Conservation (phyloP, 139 green algal species). For the Spirogloea muscicola region DNA sequence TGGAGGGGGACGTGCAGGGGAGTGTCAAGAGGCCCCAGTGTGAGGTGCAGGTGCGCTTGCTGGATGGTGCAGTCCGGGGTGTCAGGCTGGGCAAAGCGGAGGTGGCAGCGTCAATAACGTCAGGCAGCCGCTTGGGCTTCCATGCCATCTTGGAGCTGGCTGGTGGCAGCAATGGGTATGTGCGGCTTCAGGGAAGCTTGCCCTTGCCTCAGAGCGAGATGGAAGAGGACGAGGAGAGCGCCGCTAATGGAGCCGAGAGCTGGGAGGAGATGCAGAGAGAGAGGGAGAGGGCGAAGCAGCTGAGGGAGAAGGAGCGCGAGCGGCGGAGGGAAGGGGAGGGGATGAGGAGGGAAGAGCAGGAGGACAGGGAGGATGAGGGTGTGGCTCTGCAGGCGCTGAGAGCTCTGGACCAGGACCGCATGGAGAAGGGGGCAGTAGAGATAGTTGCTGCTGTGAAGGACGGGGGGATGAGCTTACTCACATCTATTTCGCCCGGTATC, state of each 20-base stretch:
- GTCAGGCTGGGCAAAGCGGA: constrained; percentile 32
- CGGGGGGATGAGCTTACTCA: constrained; percentile 50
- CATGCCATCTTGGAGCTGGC: constrained; percentile 35
- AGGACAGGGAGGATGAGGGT: constrained; percentile 5
- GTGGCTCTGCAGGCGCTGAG: constrained; percentile 4
- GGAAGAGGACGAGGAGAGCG: too few species aligned
- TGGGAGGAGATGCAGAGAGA: too few species aligned
- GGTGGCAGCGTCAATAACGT: constrained; percentile 26
- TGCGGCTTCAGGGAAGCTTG: constrained; percentile 32
- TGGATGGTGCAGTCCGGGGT: constrained; percentile 32
- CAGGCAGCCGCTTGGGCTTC: constrained; percentile 17
- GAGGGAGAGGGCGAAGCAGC: too few species aligned
- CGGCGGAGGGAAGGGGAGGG: constrained; percentile 7
- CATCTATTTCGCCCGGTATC: constrained; percentile 34
- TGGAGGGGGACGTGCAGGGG: constrained; percentile 37
- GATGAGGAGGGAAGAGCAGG: too few species aligned
- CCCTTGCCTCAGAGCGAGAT: too few species aligned
- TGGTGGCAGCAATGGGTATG: constrained; percentile 2
- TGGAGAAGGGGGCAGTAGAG: constrained; percentile 20
- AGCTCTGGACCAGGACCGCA: constrained; percentile 7
- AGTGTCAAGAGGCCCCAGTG: constrained; percentile 34
- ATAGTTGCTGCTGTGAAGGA: constrained; percentile 51
- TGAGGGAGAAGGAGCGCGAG: too few species aligned
- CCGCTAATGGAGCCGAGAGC: too few species aligned
- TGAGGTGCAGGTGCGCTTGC: constrained; percentile 36